These are phyloP conservation scores for Lyophyllum decastes DNA, from an alignment of 768 basidiomycete species.

Conservation along the genomic window DNA sequence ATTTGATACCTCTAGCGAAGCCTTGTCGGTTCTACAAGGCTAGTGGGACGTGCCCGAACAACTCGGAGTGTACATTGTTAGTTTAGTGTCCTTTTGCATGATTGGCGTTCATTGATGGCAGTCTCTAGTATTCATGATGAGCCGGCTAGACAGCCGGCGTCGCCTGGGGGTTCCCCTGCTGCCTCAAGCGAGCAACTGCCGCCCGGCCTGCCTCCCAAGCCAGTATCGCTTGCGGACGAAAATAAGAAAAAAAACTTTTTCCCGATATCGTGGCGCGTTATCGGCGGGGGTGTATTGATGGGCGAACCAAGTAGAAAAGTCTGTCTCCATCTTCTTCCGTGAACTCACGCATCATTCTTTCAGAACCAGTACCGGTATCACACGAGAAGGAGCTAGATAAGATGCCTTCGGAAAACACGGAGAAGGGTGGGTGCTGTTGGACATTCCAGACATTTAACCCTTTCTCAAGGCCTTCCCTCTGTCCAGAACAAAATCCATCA, in stretches of 20 bases:
- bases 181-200: slow-evolving; percentile 5
- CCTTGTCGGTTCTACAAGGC: slow-evolving; percentile 56
- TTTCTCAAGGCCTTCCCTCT: neutral
- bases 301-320: slow-evolving; percentile 29
- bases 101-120: slow-evolving; percentile 3
- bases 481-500: neutral
- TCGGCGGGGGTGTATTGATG: slow-evolving; percentile 78
- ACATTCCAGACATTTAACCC: neutral
- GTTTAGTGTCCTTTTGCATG: slow-evolving; percentile 20
- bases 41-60: slow-evolving; percentile 51
- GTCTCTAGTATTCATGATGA: slow-evolving; percentile 47
- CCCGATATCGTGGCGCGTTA: slow-evolving; percentile 75
- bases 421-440: slow-evolving; percentile 5
- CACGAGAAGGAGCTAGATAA: neutral
- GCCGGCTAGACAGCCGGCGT: neutral
- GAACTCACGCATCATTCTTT: neutral
- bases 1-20: slow-evolving; percentile 44
- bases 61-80: slow-evolving; percentile 61
- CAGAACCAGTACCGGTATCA: neutral
- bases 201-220: slow-evolving; percentile 19
- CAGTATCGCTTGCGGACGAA: slow-evolving; percentile 30
- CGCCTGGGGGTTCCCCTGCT: slow-evolving; percentile 16
- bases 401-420: neutral
- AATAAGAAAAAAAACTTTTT: slow-evolving; percentile 51
- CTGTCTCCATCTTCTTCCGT: neutral